Evolutionary conservation across 257 asterid genomes (phyloP).

Genomic region (Forsythia viridissima): DNA sequence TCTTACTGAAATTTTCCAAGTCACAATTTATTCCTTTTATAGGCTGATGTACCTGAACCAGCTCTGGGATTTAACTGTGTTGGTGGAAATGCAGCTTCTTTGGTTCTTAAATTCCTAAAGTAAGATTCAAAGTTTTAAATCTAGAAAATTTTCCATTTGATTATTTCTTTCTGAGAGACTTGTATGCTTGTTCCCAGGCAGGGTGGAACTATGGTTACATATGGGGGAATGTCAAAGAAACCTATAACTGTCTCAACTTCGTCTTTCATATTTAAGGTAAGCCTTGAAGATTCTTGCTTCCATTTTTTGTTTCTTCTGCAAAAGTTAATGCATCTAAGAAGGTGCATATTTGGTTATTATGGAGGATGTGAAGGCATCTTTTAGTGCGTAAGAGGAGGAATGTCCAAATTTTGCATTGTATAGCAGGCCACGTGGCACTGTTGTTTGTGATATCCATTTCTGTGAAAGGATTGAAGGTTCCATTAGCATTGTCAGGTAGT

Average conservation of each 20-base stretch:
- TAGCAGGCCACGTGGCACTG: background rate
- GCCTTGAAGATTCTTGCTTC: background rate
- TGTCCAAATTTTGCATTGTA: background rate
- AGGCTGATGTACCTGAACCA: constrained; percentile 85
- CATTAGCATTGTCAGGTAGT: background rate
- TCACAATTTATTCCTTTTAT: constrained; percentile 14
- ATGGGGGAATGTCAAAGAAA: constrained; percentile 97
- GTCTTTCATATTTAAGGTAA: constrained; percentile 87
- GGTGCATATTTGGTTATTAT: background rate
- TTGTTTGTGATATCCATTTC: background rate
- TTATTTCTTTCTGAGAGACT: constrained; percentile 8
- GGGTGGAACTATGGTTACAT: constrained; percentile 97
- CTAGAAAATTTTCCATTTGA: background rate
- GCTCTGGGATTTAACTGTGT: constrained; percentile 87
- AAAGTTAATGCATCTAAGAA: background rate
- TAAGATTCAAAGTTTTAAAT: constrained; percentile 30
- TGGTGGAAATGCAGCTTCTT: constrained; percentile 92
- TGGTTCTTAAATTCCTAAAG: constrained; percentile 86
- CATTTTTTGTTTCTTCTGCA: background rate
- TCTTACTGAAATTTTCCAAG: constrained; percentile 14
- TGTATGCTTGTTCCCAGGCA: constrained; percentile 47
- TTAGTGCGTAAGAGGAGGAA: background rate
- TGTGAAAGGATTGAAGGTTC: background rate
- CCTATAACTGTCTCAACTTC: constrained; percentile 85
- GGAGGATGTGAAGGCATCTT: constrained; percentile 1